Base-by-base conservation (phyloP, 164 flowering plant species). In the Dillenia suffruticosa region DNA sequence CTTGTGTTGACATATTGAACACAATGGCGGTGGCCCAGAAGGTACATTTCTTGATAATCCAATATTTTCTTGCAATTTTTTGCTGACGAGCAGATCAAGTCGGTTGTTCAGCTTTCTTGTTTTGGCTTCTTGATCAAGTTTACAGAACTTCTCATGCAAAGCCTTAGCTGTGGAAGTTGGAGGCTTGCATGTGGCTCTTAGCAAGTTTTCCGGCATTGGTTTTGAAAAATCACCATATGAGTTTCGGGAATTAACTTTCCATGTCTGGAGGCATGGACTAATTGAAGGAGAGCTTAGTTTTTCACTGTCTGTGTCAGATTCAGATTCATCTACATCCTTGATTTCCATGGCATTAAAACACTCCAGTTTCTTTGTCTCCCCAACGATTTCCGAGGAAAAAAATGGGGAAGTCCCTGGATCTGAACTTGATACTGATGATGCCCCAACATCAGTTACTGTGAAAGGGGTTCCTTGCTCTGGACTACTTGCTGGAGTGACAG, bases 1-100 rank as follows among this genome's bases (percentile, higher is more conserved):
- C 67, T 83, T 87, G 79, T 93, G 96, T 68, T 75, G 96, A 70
- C 97, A 93, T 44, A 83, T 68, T 40, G 95, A 86, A 72, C 98
- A 93, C 17, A 93, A 70, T n/a, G 98, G 97, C 62, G 97, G 96
- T 9, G 96, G 82, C 1, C 84, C 81, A 8, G 78, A 70, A 69
- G 90, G 87, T 55, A 79, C 68, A 65, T 72, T 82, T 76, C 76
- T 79, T n/a, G 81, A 64, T 22, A 86, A 65, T 16, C 88, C 79
- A 57, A 85, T 63, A 17, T 76, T 81, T 65, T 85, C 87, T 66
- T 92, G 78, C 49, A 85, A 74, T 70, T 79, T 87, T 58, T 60
- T 83, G 70, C 71, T 61, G 51, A 73, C 59, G 53, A 80, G 75
- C 45, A 68, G 49, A 66, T 78, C 84, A 49, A 50, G 66, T 61